Evolutionary conservation across 306 rosid species (phyloP).

Genomic region (Acacia melanoxylon): DNA sequence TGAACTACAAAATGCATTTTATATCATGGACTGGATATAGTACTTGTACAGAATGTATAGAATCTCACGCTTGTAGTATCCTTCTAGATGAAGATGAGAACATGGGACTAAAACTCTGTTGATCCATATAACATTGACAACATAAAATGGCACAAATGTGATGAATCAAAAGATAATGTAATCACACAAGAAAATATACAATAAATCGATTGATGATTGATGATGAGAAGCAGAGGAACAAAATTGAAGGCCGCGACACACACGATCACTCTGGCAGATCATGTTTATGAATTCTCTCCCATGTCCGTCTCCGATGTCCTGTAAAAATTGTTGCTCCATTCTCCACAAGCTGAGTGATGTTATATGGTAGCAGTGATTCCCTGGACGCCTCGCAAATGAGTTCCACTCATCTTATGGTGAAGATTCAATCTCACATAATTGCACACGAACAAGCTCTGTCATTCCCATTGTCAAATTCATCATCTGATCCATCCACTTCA

Average conservation of each 20-base stretch:
- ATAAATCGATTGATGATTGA: conserved; percentile 33
- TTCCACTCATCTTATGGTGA: conserved; percentile 37
- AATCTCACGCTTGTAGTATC: conserved; percentile 27
- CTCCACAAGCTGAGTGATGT: conserved; percentile 37
- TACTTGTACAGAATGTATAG: conserved; percentile 28
- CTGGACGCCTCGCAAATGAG: conserved; percentile 31
- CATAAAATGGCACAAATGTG: conserved; percentile 37
- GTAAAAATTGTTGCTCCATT: conserved; percentile 42
- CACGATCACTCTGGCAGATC: conserved; percentile 35
- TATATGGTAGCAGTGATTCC: conserved; percentile 38
- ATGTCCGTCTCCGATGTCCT: conserved; percentile 31
- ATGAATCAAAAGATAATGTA: conserved; percentile 53
- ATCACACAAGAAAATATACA: conserved; percentile 60
- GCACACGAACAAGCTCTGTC: conserved; percentile 79
- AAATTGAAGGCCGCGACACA: conserved; percentile 73
- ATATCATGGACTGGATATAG: no score
- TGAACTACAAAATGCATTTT: no score
- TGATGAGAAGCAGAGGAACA: conserved; percentile 46
- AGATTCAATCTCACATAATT: conserved; percentile 65
- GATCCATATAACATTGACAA: background rate
- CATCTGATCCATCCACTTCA: conserved; percentile 80
- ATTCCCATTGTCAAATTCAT: conserved; percentile 73
- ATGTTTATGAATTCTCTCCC: conserved; percentile 15
- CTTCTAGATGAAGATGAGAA: conserved; percentile 24
- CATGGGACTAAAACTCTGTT: conserved; percentile 22